A percentile compares a stretch with the other conserved stretches of the same genome.
These are phyloP conservation scores for Nemania abortiva DNA, from an alignment of 2,329 filamentous ascomycete species.

Conservation along the genomic window DNA sequence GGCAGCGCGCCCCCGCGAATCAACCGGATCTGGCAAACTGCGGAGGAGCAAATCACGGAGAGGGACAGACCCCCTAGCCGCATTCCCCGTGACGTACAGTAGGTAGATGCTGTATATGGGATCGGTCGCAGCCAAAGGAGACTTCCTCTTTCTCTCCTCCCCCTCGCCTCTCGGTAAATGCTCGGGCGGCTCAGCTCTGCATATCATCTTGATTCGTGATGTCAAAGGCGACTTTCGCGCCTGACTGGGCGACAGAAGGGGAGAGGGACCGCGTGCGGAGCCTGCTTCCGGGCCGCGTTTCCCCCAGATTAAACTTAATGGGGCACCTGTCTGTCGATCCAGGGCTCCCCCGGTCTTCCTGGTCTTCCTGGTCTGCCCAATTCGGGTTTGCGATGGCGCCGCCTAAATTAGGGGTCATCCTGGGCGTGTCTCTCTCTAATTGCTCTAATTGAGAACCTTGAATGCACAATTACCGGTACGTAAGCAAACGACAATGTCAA, in stretches of 20 bases:
- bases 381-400: conserved; percentile 23
- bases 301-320: conserved; percentile 46
- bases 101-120: conserved; percentile 13
- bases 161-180: conserved; percentile 44
- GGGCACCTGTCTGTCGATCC: conserved; percentile 23
- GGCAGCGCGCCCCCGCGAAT: conserved; percentile 33
- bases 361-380: neutral
- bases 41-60: conserved; percentile 48
- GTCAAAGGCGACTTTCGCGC: conserved; percentile 10
- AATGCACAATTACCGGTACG: neutral
- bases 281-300: conserved; percentile 46
- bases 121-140: neutral
- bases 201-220: conserved; percentile 11
- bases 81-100: conserved; percentile 35
- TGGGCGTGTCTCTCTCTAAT: conserved; percentile 6
- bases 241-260: conserved; percentile 10
- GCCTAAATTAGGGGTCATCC: conserved; percentile 35
- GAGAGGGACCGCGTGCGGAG: conserved; percentile 25
- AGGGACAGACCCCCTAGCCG: conserved; percentile 38
- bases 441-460: neutral
- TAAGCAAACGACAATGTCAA: conserved; percentile 8
- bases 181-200: conserved; percentile 32
- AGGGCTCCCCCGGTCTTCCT: neutral
- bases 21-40: conserved; percentile 46
- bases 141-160: conserved; percentile 12